A percentile compares a stretch with the other conserved stretches of the same genome.
phyloP scores from a whole-genome alignment of 2,329 filamentous ascomycete species.

The Fusarium floridanum region DNA sequence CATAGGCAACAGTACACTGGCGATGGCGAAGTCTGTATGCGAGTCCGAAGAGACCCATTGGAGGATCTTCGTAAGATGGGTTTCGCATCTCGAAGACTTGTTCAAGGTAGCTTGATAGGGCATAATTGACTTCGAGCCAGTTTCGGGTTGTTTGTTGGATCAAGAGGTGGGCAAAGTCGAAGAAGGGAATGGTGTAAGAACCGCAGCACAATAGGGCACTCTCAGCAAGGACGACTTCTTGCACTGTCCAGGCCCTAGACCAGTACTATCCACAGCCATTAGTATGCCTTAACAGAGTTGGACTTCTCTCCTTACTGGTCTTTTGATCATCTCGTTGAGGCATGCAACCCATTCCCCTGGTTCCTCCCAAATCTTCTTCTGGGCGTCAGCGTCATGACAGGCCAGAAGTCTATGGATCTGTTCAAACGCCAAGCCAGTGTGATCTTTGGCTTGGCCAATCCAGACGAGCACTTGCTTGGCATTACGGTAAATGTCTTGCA shows the following conservation, averaged over 20 bases:
- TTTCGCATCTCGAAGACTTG: constrained; percentile 18
- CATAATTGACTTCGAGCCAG: constrained; percentile 8
- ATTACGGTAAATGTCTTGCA: constrained; percentile 42
- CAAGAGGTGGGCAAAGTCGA: constrained; percentile 19
- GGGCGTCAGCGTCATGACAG: neutral
- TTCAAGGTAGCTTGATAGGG: constrained; percentile 13
- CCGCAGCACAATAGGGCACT: constrained; percentile 11
- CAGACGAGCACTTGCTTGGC: constrained; percentile 20
- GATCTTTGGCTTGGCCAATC: constrained; percentile 13
- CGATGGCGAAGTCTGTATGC: constrained; percentile 25
- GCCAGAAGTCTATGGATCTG: constrained; percentile 4
- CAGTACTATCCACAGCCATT: neutral
- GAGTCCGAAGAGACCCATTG: constrained; percentile 19
- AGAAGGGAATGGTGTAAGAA: constrained; percentile 9
- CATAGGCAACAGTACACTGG: constrained; percentile 13
- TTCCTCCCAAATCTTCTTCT: constrained; percentile 10
- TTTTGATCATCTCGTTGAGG: constrained; percentile 18
- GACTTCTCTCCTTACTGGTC: constrained; percentile 1
- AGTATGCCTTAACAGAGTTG: neutral
- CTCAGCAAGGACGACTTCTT: constrained; percentile 20
- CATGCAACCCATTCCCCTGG: constrained; percentile 12
- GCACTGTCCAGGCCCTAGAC: constrained; percentile 20
- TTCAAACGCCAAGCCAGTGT: constrained; percentile 14
- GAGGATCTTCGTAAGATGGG: constrained; percentile 9
- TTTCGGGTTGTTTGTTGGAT: neutral